Evolutionary conservation across 106 monocot genomes (phyloP), one percentile per base, ranked within the genome.

Genomic region (Phalaenopsis aphrodite): DNA sequence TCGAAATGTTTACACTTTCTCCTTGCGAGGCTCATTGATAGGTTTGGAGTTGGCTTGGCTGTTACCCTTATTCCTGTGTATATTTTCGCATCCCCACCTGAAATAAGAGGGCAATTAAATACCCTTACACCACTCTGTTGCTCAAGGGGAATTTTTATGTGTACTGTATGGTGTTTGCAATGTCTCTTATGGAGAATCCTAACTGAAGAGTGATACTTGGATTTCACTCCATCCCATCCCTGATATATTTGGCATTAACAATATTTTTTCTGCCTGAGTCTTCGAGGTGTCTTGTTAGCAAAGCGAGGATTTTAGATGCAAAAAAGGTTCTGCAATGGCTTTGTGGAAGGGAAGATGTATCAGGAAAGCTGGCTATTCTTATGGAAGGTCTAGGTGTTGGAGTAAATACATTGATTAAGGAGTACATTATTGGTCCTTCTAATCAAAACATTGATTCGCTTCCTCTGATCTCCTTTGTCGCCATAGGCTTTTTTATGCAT

Each of bases 161-260:
- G 4, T 92, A 92, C 57, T 87, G 88, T 67, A 89, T 92, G 91
- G 86, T 92, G 7, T 92, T 92, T 75, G 76, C 79, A 1, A 89
- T 92, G 89, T 89, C 91, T 19, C 65, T 92, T 49, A 87, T 78
- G 84, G 79, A 72, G 0, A 75, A 82, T 12, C 91, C 91, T 39
- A 84, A 87, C 38, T 92, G 91, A 89, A 89, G 91, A 65, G 48
- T 89, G 78, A 92, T 92, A 87, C 87, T 92, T 45, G 91, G 91
- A 47, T 83, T 89, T 81, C 84, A 89, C 24, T 84, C 84, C 1
- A 84, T 89, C 75, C 91, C 91, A 48, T 89, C 89, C 3, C 74
- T 92, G 30, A 2, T 92, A 10, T 92, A 79, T 82, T 85, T 92
- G 78, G 83, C 80, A 47, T 69, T 92, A 37, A 85, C 91, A 23